Evolutionary conservation across 768 basidiomycete genomes (phyloP), one percentile per base, ranked within the genome.

Genomic region (Infundibulicybe gibba): DNA sequence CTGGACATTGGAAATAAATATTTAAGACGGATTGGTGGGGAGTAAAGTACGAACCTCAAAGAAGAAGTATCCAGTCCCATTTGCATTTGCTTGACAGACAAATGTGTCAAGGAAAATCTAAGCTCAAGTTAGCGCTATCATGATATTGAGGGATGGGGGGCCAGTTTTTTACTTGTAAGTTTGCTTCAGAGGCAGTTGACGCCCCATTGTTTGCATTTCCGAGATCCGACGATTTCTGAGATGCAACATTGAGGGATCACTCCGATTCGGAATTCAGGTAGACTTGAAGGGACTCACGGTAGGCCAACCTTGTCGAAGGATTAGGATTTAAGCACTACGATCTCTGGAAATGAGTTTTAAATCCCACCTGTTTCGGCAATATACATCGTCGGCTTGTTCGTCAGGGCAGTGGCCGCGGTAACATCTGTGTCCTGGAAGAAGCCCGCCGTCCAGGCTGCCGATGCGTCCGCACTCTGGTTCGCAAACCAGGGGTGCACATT

Each of bases 401-500:
- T n/a, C 16, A 87, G 70, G 0, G 52, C 44, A 8, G 66, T 52
- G 0, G 91, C 87, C n/a, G 68, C 59, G 6, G 54, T 64, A 5
- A 90, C 76, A 59, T 94, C 76, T n/a, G 66, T 76, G 9, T 72
- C 59, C 49, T 84, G 56, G 73, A 94, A 97, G 72, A 90, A 98
- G 0, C 76, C 54, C 14, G 69, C 70, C 0, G 91, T 94, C 95
- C 95, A 99, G 5, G 54, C 76, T 0, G 94, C 89, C 0, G 87
- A 84, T 3, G 76, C 55, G 4, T 79, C 62, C 19, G 85, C 80
- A 6, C 78, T 74, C 19, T 85, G 77, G 54, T 86, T 82, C n/a
- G 87, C 94, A 61, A 97, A 97, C 91, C 90, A 94, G 3, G 93
- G 84, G 59, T 95, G 93, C 6, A 93, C 90, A 51, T 97, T 95